Percentiles rank a stretch among this genome's conserved stretches.
phyloP scores from a whole-genome alignment of 2,329 filamentous ascomycete species.

The Fusarium neocosmosporiellum region DNA sequence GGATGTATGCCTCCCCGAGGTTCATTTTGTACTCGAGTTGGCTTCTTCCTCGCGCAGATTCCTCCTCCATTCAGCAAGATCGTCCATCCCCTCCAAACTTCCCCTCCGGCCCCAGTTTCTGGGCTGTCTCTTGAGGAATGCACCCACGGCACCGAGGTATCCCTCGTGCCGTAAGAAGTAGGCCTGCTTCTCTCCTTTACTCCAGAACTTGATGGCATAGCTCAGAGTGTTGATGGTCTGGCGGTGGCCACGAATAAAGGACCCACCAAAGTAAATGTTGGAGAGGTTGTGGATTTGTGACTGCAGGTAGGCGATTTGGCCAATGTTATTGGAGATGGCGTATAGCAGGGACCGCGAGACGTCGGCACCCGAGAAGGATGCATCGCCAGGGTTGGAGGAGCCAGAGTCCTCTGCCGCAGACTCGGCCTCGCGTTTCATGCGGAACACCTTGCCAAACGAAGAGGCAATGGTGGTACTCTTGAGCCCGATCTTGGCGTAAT shows the following conservation, averaged over 20 bases:
- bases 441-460: conserved; percentile 96
- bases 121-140: conserved; percentile 91
- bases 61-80: conserved; percentile 46
- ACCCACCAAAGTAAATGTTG: conserved; percentile 97
- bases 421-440: conserved; percentile 88
- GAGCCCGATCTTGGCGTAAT: conserved; percentile 95
- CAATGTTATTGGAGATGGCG: conserved; percentile 97
- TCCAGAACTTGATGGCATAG: conserved; percentile 98
- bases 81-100: conserved; percentile 71
- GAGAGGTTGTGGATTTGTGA: conserved; percentile 92
- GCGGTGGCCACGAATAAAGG: conserved; percentile 93
- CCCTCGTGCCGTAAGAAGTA: conserved; percentile 97
- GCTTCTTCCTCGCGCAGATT: conserved; percentile 29
- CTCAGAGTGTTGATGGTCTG: conserved; percentile 98
- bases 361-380: conserved; percentile 79
- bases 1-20: neutral
- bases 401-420: conserved; percentile 79
- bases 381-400: conserved; percentile 59
- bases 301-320: conserved; percentile 97
- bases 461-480: conserved; percentile 96
- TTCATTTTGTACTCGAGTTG: conserved; percentile 15
- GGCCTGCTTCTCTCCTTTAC: conserved; percentile 90
- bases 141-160: conserved; percentile 92
- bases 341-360: conserved; percentile 93
- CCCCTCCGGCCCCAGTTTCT: conserved; percentile 89